These are phyloP conservation scores for Mycena rosella DNA, from an alignment of 768 basidiomycete genomes.

Conservation along the genomic window DNA sequence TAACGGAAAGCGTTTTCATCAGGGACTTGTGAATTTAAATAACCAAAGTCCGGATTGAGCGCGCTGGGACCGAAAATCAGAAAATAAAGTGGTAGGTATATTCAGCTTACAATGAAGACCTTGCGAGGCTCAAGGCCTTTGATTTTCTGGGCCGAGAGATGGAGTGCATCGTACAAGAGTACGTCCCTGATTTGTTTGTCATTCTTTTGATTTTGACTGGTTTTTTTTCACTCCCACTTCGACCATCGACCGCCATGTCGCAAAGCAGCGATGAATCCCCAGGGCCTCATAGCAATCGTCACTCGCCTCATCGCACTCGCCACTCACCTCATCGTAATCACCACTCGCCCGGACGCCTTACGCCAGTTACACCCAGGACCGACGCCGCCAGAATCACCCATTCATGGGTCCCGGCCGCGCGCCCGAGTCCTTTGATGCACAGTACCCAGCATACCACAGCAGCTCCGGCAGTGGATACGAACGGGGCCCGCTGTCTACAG, in stretches of 20 bases:
- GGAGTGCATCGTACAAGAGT: too few relatives aligned
- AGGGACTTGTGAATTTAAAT: conserved; percentile 6
- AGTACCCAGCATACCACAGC: background rate
- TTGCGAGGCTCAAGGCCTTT: too few relatives aligned
- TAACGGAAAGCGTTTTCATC: background rate
- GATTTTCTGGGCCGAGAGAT: too few relatives aligned
- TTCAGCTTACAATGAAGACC: background rate
- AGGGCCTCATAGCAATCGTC: too few relatives aligned
- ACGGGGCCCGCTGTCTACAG: background rate
- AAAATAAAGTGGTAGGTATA: background rate
- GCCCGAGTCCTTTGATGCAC: background rate
- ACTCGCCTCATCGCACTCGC: too few relatives aligned
- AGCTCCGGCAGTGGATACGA: background rate
- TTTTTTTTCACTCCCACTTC: too few relatives aligned
- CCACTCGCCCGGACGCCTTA: too few relatives aligned
- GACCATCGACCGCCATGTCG: too few relatives aligned
- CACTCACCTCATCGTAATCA: too few relatives aligned
- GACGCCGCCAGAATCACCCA: background rate
- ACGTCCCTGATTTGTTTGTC: too few relatives aligned
- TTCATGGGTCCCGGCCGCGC: background rate
- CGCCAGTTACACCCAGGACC: background rate
- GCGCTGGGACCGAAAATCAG: background rate
- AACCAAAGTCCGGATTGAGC: background rate
- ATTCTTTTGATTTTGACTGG: too few relatives aligned
- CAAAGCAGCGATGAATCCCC: too few relatives aligned